Evolutionary conservation across 768 basidiomycete genomes (phyloP).

Genomic region (Leucocoprinus birnbaumii): DNA sequence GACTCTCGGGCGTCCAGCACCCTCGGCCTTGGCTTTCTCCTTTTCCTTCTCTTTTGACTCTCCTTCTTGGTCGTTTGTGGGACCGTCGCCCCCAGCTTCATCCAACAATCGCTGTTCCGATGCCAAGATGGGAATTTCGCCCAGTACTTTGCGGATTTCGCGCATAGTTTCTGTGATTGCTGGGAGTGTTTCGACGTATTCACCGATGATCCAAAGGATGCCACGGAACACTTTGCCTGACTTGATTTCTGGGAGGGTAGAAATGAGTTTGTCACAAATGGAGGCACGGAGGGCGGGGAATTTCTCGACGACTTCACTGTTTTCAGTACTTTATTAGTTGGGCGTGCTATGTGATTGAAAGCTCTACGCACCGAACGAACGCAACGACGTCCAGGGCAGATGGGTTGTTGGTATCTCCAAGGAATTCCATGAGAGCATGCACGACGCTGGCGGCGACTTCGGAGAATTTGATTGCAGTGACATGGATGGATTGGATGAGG

Average conservation of each 20-base stretch:
- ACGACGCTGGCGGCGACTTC: constrained; percentile 96
- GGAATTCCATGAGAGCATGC: constrained; percentile 90
- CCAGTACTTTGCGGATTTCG: constrained; percentile 81
- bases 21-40: constrained; percentile 40
- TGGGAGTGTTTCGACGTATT: constrained; percentile 70
- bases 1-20: constrained; percentile 66
- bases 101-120: constrained; percentile 83
- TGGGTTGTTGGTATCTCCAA: constrained; percentile 92
- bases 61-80: constrained; percentile 43
- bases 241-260: constrained; percentile 83
- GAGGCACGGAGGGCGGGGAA: constrained; percentile 83
- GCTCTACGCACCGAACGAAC: constrained; percentile 38
- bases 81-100: constrained; percentile 51
- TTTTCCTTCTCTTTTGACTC: constrained; percentile 31
- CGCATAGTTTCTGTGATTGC: constrained; percentile 75
- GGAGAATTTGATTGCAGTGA: constrained; percentile 94
- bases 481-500: constrained; percentile 95
- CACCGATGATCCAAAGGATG: constrained; percentile 97
- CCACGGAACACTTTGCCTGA: constrained; percentile 97
- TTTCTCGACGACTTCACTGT: constrained; percentile 93
- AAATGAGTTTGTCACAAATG: constrained; percentile 82
- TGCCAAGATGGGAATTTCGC: constrained; percentile 96
- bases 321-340: neutral
- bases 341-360: neutral
- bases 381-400: constrained; percentile 95